Percentiles rank a stretch among this genome's conserved stretches.
Evolutionary conservation across 305 asterid species (phyloP).

Genomic region (Striga hermonthica): DNA sequence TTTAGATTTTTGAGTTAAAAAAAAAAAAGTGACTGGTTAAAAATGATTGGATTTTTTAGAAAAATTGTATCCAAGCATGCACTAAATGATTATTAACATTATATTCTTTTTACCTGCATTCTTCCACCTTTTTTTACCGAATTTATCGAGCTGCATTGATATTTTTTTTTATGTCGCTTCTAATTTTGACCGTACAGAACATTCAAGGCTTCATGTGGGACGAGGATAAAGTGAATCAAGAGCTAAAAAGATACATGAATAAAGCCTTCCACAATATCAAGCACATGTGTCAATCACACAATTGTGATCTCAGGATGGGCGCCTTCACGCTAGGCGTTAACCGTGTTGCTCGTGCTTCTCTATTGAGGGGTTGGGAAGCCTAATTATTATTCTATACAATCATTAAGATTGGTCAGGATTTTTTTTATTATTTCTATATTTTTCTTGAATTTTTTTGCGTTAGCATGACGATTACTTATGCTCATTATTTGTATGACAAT

Average conservation of each 20-base stretch:
- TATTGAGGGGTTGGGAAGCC: slow-evolving; percentile 71
- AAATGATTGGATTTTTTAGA: no score
- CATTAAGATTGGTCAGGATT: background rate
- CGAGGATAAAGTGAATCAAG: slow-evolving; percentile 62
- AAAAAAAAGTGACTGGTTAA: no score
- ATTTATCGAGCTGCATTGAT: no score
- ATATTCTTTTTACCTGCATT: no score
- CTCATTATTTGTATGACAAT: background rate
- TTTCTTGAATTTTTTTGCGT: background rate
- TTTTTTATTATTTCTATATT: background rate
- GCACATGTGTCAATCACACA: slow-evolving; percentile 50
- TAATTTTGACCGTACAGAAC: slow-evolving; percentile 40
- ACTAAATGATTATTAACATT: no score
- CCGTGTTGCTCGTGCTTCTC: slow-evolving; percentile 68
- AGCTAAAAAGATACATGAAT: slow-evolving; percentile 64
- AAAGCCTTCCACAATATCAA: slow-evolving; percentile 58
- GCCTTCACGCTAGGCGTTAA: slow-evolving; percentile 66
- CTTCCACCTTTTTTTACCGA: no score
- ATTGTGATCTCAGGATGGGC: slow-evolving; percentile 73
- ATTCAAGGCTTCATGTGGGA: slow-evolving; percentile 84
- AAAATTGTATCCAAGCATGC: no score
- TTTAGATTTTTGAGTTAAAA: no score
- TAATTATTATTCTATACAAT: slow-evolving; percentile 20
- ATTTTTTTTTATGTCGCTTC: no score
- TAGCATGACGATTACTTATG: background rate